A percentile compares a stretch with the other conserved stretches of the same genome.
phyloP scores from a whole-genome alignment of 129 eudicot species.

The Flaveria robusta region DNA sequence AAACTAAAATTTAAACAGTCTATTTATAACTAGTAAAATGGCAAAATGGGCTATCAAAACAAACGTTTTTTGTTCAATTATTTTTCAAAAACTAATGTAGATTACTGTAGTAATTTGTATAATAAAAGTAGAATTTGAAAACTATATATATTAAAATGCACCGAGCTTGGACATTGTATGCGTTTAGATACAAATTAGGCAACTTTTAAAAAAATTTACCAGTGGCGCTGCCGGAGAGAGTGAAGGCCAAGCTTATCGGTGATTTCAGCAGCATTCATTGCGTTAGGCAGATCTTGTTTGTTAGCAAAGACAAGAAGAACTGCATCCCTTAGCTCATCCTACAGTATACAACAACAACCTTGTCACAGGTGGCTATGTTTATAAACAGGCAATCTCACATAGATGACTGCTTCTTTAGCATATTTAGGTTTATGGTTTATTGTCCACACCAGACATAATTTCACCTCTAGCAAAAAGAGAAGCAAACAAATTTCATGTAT shows the following conservation, averaged over 20 bases:
- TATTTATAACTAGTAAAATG: not conserved
- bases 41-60: not conserved
- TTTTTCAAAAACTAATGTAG: no score
- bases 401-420: no score
- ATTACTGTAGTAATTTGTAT: no score
- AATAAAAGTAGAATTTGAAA: no score
- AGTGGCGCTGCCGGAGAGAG: conserved; percentile 99
- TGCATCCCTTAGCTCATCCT: conserved; percentile 99
- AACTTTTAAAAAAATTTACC: conserved; percentile 42
- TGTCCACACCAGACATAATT: no score
- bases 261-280: conserved; percentile 99
- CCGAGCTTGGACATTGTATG: not conserved
- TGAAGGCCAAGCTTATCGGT: conserved; percentile 99
- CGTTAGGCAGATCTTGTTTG: conserved; percentile 99
- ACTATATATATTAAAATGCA: not conserved
- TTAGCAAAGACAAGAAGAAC: conserved; percentile 97
- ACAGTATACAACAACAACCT: conserved; percentile 6
- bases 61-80: not conserved
- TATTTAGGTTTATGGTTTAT: no score
- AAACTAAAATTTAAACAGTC: not conserved
- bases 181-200: not conserved
- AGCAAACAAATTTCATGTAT: no score
- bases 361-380: not conserved
- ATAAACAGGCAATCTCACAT: not conserved
- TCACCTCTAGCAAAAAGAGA: no score